Evolutionary conservation across 2,329 filamentous ascomycete genomes (phyloP).

Genomic region (Geoglossum cookeanum): DNA sequence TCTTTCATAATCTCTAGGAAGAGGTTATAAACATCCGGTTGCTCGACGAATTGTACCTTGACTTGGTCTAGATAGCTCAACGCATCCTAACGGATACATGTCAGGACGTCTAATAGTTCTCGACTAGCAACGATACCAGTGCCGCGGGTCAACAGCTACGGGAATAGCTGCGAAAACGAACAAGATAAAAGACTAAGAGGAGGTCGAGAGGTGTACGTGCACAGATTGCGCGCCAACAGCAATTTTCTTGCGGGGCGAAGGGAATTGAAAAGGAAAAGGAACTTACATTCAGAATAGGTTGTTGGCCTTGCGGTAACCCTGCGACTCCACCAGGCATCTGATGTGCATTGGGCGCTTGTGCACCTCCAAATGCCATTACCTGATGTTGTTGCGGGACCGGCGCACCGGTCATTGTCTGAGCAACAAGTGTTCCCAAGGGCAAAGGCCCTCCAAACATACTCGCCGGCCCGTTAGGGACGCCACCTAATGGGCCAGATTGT

Average conservation of each 20-base stretch:
- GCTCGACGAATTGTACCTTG: constrained; percentile 92
- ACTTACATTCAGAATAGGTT: constrained; percentile 60
- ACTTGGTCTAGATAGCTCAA: constrained; percentile 95
- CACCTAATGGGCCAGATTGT: constrained; percentile 32
- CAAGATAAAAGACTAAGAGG: background rate
- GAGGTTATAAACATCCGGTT: constrained; percentile 90
- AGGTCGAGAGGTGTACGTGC: background rate
- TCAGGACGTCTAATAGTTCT: background rate
- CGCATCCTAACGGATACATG: constrained; percentile 36
- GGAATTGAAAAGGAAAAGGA: background rate
- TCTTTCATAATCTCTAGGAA: constrained; percentile 99
- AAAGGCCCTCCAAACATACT: constrained; percentile 52
- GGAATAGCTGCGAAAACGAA: background rate
- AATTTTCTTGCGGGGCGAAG: background rate
- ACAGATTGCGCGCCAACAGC: background rate
- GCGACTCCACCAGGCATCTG: constrained; percentile 30
- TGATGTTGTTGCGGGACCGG: constrained; percentile 22
- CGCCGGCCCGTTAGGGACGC: constrained; percentile 36
- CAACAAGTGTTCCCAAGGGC: constrained; percentile 36
- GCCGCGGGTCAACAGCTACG: background rate
- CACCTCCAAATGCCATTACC: constrained; percentile 20
- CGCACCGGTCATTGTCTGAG: constrained; percentile 23
- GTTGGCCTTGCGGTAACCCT: constrained; percentile 55
- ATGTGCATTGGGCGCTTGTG: constrained; percentile 21
- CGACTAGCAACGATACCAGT: background rate